phyloP scores from a whole-genome alignment of 345 rosid species.

The Ceriops tagal region DNA sequence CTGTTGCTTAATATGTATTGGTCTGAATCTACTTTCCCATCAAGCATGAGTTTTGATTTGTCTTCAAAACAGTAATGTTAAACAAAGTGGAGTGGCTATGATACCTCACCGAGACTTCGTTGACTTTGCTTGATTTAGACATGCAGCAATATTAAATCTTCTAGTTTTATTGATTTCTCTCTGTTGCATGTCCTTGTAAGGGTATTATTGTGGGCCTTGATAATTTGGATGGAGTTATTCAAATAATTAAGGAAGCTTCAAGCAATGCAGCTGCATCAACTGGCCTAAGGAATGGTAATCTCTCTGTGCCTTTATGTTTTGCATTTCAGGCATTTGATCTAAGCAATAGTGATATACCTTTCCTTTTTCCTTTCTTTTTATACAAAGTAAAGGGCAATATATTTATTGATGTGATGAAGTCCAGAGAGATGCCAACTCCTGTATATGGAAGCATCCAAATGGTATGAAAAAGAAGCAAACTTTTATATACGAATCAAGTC shows the following conservation, averaged over 20 bases:
- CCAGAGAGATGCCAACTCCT: no score
- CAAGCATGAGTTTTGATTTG: no score
- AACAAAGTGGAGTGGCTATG: background rate
- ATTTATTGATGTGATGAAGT: no score
- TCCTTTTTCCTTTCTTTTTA: no score
- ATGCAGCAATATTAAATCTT: background rate
- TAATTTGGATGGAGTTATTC: conserved; percentile 69
- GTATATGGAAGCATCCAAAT: no score
- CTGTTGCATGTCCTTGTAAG: conserved; percentile 32
- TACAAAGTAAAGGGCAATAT: no score
- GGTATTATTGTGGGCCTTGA: conserved; percentile 85
- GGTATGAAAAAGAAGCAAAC: no score
- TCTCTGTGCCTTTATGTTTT: background rate
- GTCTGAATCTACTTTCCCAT: no score
- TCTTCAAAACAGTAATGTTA: background rate
- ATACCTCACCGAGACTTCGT: background rate
- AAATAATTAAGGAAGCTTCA: conserved; percentile 53
- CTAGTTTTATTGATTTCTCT: background rate
- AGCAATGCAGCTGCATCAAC: conserved; percentile 67
- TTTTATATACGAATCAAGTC: no score
- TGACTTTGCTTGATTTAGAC: background rate
- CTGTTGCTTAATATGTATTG: no score
- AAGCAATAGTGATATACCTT: no score
- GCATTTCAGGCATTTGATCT: background rate
- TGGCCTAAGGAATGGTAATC: conserved; percentile 56